Conservation (phyloP, 1,284 basidiomycete genomes). For the Cerrena zonata region DNA sequence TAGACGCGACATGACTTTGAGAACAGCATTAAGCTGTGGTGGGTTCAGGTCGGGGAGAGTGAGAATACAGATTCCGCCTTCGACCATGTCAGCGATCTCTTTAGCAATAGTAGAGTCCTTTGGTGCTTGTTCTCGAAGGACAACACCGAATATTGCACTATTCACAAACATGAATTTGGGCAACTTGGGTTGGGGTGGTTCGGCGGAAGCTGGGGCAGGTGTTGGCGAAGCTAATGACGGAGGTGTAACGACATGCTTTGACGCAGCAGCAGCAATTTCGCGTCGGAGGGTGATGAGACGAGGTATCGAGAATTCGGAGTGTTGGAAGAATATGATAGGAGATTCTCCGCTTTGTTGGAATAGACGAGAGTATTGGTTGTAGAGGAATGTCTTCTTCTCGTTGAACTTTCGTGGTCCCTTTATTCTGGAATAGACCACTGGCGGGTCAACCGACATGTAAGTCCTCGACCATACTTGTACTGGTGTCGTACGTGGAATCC, state of each 20-base stretch:
- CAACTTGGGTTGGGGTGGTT: conserved; percentile 20
- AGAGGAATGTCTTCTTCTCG: conserved; percentile 70
- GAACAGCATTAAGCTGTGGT: conserved; percentile 58
- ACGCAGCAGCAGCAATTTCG: conserved; percentile 53
- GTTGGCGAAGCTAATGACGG: conserved; percentile 39
- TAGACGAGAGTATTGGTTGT: conserved; percentile 65
- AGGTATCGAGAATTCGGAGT: conserved; percentile 62
- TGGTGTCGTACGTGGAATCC: neutral
- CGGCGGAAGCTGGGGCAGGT: conserved; percentile 25
- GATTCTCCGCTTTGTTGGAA: conserved; percentile 46
- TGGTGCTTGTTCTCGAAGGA: conserved; percentile 52
- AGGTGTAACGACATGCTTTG: conserved; percentile 34
- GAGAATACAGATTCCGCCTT: conserved; percentile 62
- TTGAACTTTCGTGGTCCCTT: conserved; percentile 56
- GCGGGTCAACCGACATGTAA: conserved; percentile 53
- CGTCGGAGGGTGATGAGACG: conserved; percentile 59
- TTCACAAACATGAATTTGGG: conserved; percentile 61
- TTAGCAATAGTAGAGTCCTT: conserved; percentile 44
- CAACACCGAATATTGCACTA: conserved; percentile 68
- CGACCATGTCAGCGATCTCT: conserved; percentile 48
- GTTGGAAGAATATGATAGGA: conserved; percentile 66
- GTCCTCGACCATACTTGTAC: neutral
- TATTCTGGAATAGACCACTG: conserved; percentile 48
- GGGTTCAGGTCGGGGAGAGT: conserved; percentile 65
- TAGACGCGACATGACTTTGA: conserved; percentile 62